Conservation (phyloP, 2,329 filamentous ascomycete species). For the Sordariomycetes sp. region DNA sequence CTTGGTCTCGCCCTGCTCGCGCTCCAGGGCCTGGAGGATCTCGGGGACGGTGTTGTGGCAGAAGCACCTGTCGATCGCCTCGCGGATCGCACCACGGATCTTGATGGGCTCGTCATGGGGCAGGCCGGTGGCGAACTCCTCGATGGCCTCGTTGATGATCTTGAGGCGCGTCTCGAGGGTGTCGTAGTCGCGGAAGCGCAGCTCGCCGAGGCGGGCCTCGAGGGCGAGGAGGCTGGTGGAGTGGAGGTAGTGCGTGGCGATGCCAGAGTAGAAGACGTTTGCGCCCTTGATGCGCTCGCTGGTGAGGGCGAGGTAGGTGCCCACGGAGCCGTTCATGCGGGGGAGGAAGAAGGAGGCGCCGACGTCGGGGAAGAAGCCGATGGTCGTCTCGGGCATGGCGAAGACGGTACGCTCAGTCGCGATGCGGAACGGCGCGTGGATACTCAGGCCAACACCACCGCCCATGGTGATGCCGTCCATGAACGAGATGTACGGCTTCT, state of each 20-base stretch:
- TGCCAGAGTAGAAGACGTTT: slow-evolving; percentile 78
- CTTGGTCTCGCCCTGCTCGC: slow-evolving; percentile 30
- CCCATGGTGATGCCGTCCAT: slow-evolving; percentile 99
- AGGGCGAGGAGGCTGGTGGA: slow-evolving; percentile 73
- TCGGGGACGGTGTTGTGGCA: slow-evolving; percentile 50
- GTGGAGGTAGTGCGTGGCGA: slow-evolving; percentile 94
- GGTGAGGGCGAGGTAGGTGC: slow-evolving; percentile 87
- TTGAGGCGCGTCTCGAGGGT: slow-evolving; percentile 46
- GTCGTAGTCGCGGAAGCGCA: slow-evolving; percentile 74
- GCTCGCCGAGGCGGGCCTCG: slow-evolving; percentile 74
- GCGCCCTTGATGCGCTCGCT: slow-evolving; percentile 71
- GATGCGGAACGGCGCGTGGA: slow-evolving; percentile 92
- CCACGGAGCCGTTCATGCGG: slow-evolving; percentile 71
- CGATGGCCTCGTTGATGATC: slow-evolving; percentile 75
- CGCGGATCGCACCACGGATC: slow-evolving; percentile 56
- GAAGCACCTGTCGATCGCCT: slow-evolving; percentile 79
- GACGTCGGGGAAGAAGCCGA: slow-evolving; percentile 97
- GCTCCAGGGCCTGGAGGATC: slow-evolving; percentile 56
- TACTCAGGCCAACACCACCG: slow-evolving; percentile 83
- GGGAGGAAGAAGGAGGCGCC: slow-evolving; percentile 94
- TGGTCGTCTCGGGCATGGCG: slow-evolving; percentile 96
- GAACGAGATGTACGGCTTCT: slow-evolving; percentile 85
- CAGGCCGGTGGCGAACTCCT: slow-evolving; percentile 80
- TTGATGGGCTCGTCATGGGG: slow-evolving; percentile 59
- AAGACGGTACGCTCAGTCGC: slow-evolving; percentile 93